These are phyloP conservation scores for Pythium apleroticum DNA, from an alignment of 352 stramenopile species.

Conservation along the genomic window DNA sequence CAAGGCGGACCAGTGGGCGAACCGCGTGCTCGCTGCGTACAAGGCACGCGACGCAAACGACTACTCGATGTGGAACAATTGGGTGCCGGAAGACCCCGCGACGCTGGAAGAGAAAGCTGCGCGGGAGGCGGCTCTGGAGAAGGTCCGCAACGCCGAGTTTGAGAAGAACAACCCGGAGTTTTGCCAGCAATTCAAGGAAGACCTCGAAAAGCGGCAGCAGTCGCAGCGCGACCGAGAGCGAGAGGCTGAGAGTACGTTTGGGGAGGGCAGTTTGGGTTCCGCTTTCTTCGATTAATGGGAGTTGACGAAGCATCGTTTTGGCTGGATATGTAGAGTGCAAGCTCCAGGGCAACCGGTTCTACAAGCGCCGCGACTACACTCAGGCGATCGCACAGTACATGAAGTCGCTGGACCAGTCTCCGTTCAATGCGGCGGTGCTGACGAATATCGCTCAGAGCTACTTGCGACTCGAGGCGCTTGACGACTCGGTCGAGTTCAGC, in stretches of 20 bases:
- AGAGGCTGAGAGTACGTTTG: constrained; percentile 49
- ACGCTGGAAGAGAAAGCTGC: constrained; percentile 61
- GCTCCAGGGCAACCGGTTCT: constrained; percentile 52
- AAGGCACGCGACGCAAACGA: constrained; percentile 78
- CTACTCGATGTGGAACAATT: constrained; percentile 79
- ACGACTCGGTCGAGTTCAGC: constrained; percentile 73
- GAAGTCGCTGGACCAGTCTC: constrained; percentile 54
- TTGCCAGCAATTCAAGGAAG: constrained; percentile 75
- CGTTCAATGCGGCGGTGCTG: constrained; percentile 60
- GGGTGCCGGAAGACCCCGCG: constrained; percentile 69
- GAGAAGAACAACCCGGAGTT: constrained; percentile 78
- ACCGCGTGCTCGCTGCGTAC: constrained; percentile 64
- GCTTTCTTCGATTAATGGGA: not conserved
- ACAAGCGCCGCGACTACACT: constrained; percentile 59
- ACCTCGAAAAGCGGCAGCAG: constrained; percentile 58
- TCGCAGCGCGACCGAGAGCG: constrained; percentile 53
- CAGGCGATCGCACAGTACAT: constrained; percentile 65
- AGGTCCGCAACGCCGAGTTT: constrained; percentile 68
- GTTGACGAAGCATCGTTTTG: not conserved
- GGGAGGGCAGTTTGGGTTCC: not conserved
- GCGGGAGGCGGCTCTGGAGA: constrained; percentile 54
- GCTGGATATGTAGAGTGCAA: constrained; percentile 45
- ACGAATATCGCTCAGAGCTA: constrained; percentile 74
- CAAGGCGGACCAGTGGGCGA: constrained; percentile 36
- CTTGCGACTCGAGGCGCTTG: constrained; percentile 43